Conservation (phyloP, 208 protist species). For the Trypanosoma lewisi region DNA sequence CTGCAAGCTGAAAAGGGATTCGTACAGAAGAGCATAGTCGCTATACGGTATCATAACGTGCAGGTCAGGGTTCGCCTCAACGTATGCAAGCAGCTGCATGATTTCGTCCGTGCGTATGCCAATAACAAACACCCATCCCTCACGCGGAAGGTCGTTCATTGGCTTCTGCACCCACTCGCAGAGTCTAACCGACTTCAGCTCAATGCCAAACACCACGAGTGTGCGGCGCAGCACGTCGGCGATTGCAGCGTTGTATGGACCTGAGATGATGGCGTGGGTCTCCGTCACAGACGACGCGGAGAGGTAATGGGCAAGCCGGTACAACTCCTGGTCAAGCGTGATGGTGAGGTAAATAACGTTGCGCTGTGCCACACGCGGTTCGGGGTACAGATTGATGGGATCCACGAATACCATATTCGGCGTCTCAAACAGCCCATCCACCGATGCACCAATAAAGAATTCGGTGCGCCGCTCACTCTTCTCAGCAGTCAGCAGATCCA, state of each 20-base stretch:
- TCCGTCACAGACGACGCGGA: neutral
- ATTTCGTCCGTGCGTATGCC: slow-evolving; percentile 19
- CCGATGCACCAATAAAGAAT: slow-evolving; percentile 6
- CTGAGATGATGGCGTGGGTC: slow-evolving; percentile 9
- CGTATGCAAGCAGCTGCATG: slow-evolving; percentile 20
- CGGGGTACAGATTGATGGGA: slow-evolving; percentile 19
- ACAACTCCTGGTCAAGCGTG: slow-evolving; percentile 56
- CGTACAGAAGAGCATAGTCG: slow-evolving; percentile 30
- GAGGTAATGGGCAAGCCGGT: slow-evolving; percentile 33
- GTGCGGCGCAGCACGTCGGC: slow-evolving; percentile 15
- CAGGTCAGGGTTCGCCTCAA: slow-evolving; percentile 14
- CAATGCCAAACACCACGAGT: slow-evolving; percentile 18
- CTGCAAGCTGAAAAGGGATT: slow-evolving; percentile 18
- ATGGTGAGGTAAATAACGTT: slow-evolving; percentile 34
- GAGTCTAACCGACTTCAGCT: neutral
- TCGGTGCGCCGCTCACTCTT: neutral
- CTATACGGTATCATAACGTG: slow-evolving; percentile 26
- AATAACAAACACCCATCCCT: slow-evolving; percentile 19
- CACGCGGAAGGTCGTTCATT: neutral
- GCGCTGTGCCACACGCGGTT: neutral
- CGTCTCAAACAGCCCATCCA: slow-evolving; percentile 11
- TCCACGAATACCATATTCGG: slow-evolving; percentile 28
- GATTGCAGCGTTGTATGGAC: neutral
- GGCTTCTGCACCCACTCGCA: neutral
- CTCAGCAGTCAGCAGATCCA: neutral